Evolutionary conservation across 805 yeast species (phyloP), one percentile per base, ranked within the genome.

Genomic region (Ogataea thermomethanolica): DNA sequence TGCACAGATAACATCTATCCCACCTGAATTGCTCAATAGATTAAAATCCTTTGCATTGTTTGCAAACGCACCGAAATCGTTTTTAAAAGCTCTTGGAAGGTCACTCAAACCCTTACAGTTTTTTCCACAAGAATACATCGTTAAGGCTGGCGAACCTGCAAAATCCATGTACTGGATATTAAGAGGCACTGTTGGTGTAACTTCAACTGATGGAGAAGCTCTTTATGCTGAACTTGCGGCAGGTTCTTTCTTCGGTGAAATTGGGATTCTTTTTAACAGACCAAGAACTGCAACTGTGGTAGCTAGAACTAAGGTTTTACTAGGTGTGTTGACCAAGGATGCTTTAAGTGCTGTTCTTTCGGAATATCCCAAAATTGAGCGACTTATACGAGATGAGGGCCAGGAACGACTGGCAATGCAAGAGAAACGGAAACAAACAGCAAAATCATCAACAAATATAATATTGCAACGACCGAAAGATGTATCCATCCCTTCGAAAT

Each of bases 221-320:
- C 70, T 78, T 3, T 81, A 79, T 52, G 89, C 90, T 1, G 88
- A 81, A 54, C 62, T 84, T 7, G 71, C 73, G 3, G 71, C 81
- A 4, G 91, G 91, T 2, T 70, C 81, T 14, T 82, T 80, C 48
- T 84, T 84, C 56, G 93, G 93, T 10, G 91, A 84, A 54, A 83
- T 84, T 39, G 91, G 91, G 7, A 81, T 84, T 31, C 61, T 84
- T 23, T 83, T 79, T 62, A 80, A 81, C 56, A 65, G 90, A 35
- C 89, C 90, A 13, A 66, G 91, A 50, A 83, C 90, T 0, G 91
- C 91, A 0, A 81, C 89, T 2, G 89, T 84, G 10, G 77, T 83
- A 15, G 83, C 90, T 3, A 63, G 81, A 45, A 74, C 85, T 0
- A 74, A 71, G 49, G 87, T 84, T 1, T 60, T 84, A 36, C 66